A percentile compares a stretch with the other conserved stretches of the same genome.
phyloP scores from a whole-genome alignment of 2,329 filamentous ascomycete species.

The Trichoderma pleuroti region DNA sequence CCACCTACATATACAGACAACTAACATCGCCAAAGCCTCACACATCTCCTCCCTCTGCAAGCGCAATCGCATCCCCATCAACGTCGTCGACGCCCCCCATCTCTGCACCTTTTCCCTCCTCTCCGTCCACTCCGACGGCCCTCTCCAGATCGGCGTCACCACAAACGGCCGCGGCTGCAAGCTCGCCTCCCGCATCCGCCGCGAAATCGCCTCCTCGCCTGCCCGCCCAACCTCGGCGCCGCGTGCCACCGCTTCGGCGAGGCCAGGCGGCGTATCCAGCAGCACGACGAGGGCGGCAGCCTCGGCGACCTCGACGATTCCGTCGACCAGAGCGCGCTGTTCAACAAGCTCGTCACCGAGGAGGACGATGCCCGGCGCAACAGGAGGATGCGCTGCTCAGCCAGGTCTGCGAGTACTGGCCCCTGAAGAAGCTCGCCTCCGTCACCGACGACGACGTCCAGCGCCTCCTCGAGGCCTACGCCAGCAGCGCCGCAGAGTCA shows the following conservation, averaged over 20 bases:
- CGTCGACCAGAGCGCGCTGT: constrained; percentile 70
- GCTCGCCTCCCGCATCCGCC: constrained; percentile 79
- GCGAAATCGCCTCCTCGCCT: constrained; percentile 82
- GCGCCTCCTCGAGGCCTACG: constrained; percentile 70
- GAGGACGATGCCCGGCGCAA: constrained; percentile 75
- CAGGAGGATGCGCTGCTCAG: constrained; percentile 83
- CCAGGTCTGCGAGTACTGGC: constrained; percentile 99
- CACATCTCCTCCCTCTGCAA: constrained; percentile 73
- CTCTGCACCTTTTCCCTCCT: constrained; percentile 89
- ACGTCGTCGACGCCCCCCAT: constrained; percentile 81
- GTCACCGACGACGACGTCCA: constrained; percentile 80
- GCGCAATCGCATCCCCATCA: constrained; percentile 81
- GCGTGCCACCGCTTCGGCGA: constrained; percentile 77
- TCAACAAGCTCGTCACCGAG: constrained; percentile 78
- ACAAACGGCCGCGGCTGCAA: constrained; percentile 95
- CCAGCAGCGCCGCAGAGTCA: constrained; percentile 26
- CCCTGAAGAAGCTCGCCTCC: constrained; percentile 72
- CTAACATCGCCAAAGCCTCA: constrained; percentile 35
- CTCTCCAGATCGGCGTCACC: constrained; percentile 90
- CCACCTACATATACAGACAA: background rate
- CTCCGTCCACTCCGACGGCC: constrained; percentile 84
- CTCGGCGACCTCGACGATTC: constrained; percentile 53
- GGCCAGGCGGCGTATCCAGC: constrained; percentile 65
- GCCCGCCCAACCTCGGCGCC: constrained; percentile 67
- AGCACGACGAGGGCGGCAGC: constrained; percentile 75